A percentile compares a stretch with the other conserved stretches of the same genome.
These are phyloP conservation scores for Teunomyces funiuensis DNA, from an alignment of 805 yeast genomes.

Conservation along the genomic window DNA sequence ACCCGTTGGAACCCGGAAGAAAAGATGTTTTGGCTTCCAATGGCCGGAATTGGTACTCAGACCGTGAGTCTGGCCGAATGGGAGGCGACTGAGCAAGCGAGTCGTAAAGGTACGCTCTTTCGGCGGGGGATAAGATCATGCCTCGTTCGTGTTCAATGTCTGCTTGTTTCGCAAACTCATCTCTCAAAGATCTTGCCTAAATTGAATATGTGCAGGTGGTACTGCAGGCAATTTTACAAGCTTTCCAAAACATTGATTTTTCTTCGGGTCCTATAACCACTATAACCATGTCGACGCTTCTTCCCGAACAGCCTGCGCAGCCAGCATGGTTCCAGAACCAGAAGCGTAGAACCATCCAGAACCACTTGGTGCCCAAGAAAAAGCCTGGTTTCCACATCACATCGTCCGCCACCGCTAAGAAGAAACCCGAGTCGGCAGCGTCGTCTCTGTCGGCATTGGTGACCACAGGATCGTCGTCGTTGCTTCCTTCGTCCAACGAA, in stretches of 20 bases:
- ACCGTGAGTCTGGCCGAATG: constrained; percentile 84
- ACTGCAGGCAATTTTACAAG: neutral
- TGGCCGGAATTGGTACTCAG: constrained; percentile 75
- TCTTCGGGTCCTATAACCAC: neutral
- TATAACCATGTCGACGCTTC: neutral
- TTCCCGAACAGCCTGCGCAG: constrained; percentile 11
- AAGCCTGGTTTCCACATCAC: constrained; percentile 40
- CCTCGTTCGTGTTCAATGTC: neutral
- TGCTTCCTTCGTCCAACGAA: constrained; percentile 13
- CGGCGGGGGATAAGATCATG: constrained; percentile 76
- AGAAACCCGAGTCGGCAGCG: constrained; percentile 8
- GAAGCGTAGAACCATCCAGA: constrained; percentile 38
- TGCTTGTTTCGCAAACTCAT: neutral
- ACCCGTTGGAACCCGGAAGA: constrained; percentile 87
- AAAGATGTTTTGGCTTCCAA: constrained; percentile 79
- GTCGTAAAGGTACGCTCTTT: constrained; percentile 71
- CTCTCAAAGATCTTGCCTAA: too few species aligned
- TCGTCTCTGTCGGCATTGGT: constrained; percentile 6
- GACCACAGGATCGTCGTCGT: neutral
- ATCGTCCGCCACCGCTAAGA: constrained; percentile 16
- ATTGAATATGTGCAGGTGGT: neutral
- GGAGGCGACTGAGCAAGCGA: constrained; percentile 62
- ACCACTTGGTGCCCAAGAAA: constrained; percentile 41
- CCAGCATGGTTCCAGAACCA: constrained; percentile 41
- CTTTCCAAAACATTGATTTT: neutral